A percentile compares a stretch with the other conserved stretches of the same genome.
These are phyloP conservation scores for Amanita rubescens DNA, from an alignment of 768 basidiomycete genomes.

Conservation along the genomic window DNA sequence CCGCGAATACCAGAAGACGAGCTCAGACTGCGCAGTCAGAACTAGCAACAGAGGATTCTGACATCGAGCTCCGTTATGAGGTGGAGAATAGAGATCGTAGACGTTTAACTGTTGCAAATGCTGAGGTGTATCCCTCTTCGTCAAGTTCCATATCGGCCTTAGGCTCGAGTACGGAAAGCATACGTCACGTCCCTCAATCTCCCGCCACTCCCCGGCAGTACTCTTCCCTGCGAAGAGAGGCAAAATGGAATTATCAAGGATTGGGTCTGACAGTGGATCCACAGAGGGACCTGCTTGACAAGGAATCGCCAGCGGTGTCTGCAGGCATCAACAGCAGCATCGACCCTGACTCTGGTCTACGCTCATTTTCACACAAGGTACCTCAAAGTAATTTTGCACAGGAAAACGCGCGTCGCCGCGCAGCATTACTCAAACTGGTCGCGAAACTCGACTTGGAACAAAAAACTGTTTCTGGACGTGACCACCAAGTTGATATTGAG, in stretches of 20 bases:
- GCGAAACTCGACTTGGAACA: constrained; percentile 19
- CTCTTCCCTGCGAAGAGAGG: not conserved
- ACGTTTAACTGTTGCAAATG: constrained; percentile 38
- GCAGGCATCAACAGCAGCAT: not conserved
- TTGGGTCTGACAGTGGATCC: constrained; percentile 17
- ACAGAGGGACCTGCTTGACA: not conserved
- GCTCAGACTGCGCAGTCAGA: constrained; percentile 16
- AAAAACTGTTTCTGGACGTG: not conserved
- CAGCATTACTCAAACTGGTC: constrained; percentile 30
- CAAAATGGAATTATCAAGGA: constrained; percentile 9
- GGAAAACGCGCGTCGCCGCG: constrained; percentile 23
- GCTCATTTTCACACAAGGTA: not conserved
- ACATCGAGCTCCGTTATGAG: constrained; percentile 35
- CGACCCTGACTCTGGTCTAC: not conserved
- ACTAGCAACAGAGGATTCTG: constrained; percentile 32
- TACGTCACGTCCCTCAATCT: not conserved
- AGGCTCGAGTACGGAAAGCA: constrained; percentile 19
- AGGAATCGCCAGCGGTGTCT: not conserved
- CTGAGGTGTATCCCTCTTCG: constrained; percentile 25
- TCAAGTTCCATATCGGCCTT: constrained; percentile 34
- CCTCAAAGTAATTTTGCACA: constrained; percentile 11
- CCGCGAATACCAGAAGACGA: constrained; percentile 16
- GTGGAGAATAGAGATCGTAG: constrained; percentile 29
- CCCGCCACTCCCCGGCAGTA: not conserved
- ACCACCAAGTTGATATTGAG: constrained; percentile 11